Conservation (phyloP, 129 eudicot genomes). For the Helianthus annuus region DNA sequence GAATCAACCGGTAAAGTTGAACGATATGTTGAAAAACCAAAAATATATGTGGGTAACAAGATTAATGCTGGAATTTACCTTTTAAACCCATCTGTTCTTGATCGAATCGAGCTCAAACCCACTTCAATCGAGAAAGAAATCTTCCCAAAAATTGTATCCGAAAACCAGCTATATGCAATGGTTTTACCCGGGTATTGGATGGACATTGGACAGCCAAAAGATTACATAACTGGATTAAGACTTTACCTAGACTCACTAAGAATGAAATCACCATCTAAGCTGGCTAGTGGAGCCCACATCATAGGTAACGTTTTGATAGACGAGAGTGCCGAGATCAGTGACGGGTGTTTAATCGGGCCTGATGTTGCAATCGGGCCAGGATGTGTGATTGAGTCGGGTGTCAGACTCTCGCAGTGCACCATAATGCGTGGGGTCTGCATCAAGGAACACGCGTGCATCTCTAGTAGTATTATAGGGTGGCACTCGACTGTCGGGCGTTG, state of each 20-base stretch:
- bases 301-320: conserved; percentile 83
- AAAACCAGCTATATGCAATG: conserved; percentile 70
- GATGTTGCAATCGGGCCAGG: conserved; percentile 94
- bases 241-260: conserved; percentile 79
- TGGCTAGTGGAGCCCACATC: conserved; percentile 63
- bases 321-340: conserved; percentile 79
- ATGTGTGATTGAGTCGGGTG: conserved; percentile 84
- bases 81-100: conserved; percentile 71
- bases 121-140: conserved; percentile 88
- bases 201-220: conserved; percentile 94
- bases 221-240: conserved; percentile 77
- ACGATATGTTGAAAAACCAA: conserved; percentile 69
- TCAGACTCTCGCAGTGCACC: conserved; percentile 84
- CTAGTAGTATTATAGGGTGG: conserved; percentile 88
- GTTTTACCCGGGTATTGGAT: conserved; percentile 92
- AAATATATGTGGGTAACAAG: conserved; percentile 84
- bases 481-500: conserved; percentile 92
- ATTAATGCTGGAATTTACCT: conserved; percentile 87
- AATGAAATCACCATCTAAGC: conserved; percentile 50
- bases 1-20: conserved; percentile 38
- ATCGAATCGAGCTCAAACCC: conserved; percentile 72
- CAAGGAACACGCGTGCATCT: conserved; percentile 81
- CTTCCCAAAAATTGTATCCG: conserved; percentile 72
- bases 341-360: conserved; percentile 91
- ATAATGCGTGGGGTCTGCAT: conserved; percentile 85